A percentile compares a stretch with the other conserved stretches of the same genome.
Conservation (phyloP, 2,329 filamentous ascomycete genomes). For the Aspergillus jensenii region DNA sequence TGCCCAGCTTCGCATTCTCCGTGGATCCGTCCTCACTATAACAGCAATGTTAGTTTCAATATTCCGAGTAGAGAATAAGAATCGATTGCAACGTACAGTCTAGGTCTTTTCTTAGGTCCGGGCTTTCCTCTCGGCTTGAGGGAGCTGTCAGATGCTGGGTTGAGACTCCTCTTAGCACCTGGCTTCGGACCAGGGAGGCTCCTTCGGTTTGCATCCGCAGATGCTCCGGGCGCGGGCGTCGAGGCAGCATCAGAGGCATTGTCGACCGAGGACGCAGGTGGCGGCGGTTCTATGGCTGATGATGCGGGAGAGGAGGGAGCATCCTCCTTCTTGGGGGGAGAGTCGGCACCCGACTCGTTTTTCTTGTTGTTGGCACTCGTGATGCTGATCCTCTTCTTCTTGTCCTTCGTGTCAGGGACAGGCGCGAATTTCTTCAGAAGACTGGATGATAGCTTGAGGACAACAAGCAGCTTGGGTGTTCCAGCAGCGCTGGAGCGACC, state of each 20-base stretch:
- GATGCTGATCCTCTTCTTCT: conserved; percentile 18
- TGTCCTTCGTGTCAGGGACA: conserved; percentile 22
- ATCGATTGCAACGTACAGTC: conserved; percentile 68
- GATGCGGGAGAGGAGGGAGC: conserved; percentile 37
- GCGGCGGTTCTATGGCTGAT: conserved; percentile 32
- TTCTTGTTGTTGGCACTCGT: conserved; percentile 10
- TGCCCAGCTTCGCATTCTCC: conserved; percentile 40
- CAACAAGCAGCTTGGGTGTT: conserved; percentile 33
- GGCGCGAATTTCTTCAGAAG: conserved; percentile 37
- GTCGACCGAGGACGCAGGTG: conserved; percentile 41
- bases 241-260: conserved; percentile 42
- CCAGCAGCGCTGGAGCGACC: conserved; percentile 36
- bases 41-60: neutral
- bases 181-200: conserved; percentile 69
- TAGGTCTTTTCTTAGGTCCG: conserved; percentile 93
- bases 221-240: conserved; percentile 40
- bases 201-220: conserved; percentile 61
- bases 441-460: conserved; percentile 41
- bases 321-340: conserved; percentile 28
- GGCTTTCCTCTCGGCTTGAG: conserved; percentile 82
- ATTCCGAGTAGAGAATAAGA: neutral
- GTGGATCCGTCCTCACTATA: conserved; percentile 52
- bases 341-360: conserved; percentile 16
- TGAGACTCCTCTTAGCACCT: conserved; percentile 58
- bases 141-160: conserved; percentile 56